Conservation (phyloP, 2,329 filamentous ascomycete species). For the Claviceps maximensis region DNA sequence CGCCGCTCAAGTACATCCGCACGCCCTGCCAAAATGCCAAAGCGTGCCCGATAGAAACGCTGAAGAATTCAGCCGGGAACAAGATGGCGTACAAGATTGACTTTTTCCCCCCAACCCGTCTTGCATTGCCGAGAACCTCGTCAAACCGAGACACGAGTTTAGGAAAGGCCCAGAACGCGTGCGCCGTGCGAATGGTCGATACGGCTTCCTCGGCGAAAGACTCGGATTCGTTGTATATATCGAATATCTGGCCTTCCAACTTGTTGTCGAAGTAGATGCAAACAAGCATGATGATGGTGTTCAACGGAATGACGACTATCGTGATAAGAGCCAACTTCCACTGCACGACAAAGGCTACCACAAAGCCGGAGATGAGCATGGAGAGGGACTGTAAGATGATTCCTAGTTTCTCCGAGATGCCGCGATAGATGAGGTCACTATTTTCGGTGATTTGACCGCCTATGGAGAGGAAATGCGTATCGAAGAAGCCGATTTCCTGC, state of each 20-base stretch:
- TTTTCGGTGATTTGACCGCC: slow-evolving; percentile 35
- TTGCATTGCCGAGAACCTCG: slow-evolving; percentile 26
- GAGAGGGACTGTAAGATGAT: slow-evolving; percentile 26
- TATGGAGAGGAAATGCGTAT: slow-evolving; percentile 30
- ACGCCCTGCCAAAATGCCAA: slow-evolving; percentile 41
- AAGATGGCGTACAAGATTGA: slow-evolving; percentile 29
- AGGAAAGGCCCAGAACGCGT: slow-evolving; percentile 36
- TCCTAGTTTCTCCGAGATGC: slow-evolving; percentile 32
- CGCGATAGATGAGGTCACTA: slow-evolving; percentile 30
- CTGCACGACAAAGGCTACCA: slow-evolving; percentile 26
- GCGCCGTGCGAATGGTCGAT: slow-evolving; percentile 33
- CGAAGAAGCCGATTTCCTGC: slow-evolving; percentile 44
- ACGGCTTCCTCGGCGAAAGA: slow-evolving; percentile 36
- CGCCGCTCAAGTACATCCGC: slow-evolving; percentile 29
- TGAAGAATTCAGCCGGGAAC: slow-evolving; percentile 33
- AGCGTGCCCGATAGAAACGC: slow-evolving; percentile 32
- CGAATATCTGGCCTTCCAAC: slow-evolving; percentile 30
- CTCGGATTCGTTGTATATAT: slow-evolving; percentile 28
- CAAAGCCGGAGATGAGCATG: slow-evolving; percentile 26
- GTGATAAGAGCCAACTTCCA: slow-evolving; percentile 32
- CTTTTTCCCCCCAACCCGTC: slow-evolving; percentile 28
- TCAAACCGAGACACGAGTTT: slow-evolving; percentile 29
- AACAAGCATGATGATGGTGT: slow-evolving; percentile 25
- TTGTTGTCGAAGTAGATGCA: slow-evolving; percentile 26
- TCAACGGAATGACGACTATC: slow-evolving; percentile 30